Evolutionary conservation across 2,329 filamentous ascomycete species (phyloP).

Genomic region (Sphaerostilbella broomeana): DNA sequence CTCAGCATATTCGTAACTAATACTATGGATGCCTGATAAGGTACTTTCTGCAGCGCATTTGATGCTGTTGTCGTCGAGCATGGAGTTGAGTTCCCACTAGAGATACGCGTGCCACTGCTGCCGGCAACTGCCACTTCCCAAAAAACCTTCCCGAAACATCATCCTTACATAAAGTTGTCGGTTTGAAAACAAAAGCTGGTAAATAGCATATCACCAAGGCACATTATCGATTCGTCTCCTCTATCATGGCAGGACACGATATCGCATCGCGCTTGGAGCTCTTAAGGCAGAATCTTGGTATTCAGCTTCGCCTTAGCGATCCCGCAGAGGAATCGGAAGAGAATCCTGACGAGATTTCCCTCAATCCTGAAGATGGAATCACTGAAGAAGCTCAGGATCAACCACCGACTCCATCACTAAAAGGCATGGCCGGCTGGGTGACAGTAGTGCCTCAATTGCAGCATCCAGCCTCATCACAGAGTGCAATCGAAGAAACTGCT

Average conservation of each 20-base stretch:
- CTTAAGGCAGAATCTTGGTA: conserved; percentile 20
- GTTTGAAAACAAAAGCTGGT: too few relatives aligned
- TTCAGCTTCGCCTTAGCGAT: conserved; percentile 5
- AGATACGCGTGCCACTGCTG: too few relatives aligned
- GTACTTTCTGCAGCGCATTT: too few relatives aligned
- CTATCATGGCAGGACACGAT: conserved; percentile 17
- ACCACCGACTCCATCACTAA: background rate
- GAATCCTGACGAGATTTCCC: background rate
- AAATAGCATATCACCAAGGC: too few relatives aligned
- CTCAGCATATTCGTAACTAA: too few relatives aligned
- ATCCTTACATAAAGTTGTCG: too few relatives aligned
- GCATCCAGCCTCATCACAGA: background rate
- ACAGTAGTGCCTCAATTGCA: background rate
- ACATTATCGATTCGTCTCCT: too few relatives aligned
- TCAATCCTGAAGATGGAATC: conserved; percentile 5
- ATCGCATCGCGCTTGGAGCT: conserved; percentile 17
- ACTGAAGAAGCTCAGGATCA: background rate
- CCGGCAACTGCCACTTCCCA: too few relatives aligned
- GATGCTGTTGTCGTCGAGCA: too few relatives aligned
- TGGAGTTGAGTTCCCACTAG: too few relatives aligned
- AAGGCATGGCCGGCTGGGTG: background rate
- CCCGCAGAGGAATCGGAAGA: background rate
- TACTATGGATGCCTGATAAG: too few relatives aligned
- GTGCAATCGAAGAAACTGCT: background rate
- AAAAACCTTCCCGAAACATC: too few relatives aligned